phyloP scores from a whole-genome alignment of 805 yeast species.

The Jamesozyma spencerorum region DNA sequence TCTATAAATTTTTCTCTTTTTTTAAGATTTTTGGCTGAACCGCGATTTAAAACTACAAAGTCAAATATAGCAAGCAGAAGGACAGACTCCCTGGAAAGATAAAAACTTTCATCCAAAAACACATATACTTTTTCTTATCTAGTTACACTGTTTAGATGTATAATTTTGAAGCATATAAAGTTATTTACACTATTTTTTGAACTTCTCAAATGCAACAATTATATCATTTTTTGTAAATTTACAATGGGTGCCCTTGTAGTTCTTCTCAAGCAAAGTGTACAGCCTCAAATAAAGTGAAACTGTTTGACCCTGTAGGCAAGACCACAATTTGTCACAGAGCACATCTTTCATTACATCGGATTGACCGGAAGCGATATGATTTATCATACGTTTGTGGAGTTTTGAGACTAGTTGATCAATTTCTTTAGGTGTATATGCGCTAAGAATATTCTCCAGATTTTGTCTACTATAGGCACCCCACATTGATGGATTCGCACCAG shows the following conservation, averaged over 20 bases:
- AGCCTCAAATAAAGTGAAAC: slow-evolving; percentile 47
- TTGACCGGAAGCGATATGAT: slow-evolving; percentile 37
- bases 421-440: slow-evolving; percentile 50
- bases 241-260: slow-evolving; percentile 43
- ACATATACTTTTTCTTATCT: no score
- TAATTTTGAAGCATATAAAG: neutral
- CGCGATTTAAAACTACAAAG: no score
- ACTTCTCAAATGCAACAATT: slow-evolving; percentile 41
- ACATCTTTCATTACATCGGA: slow-evolving; percentile 29
- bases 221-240: slow-evolving; percentile 48
- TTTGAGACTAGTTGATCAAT: slow-evolving; percentile 45
- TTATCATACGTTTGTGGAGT: slow-evolving; percentile 46
- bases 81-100: no score
- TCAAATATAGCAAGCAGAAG: no score
- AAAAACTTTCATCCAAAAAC: no score
- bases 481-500: slow-evolving; percentile 38
- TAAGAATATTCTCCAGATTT: slow-evolving; percentile 47
- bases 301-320: slow-evolving; percentile 56
- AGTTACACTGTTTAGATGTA: neutral
- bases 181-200: slow-evolving; percentile 10
- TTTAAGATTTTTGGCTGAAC: no score
- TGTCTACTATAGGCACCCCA: slow-evolving; percentile 57
- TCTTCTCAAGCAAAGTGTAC: slow-evolving; percentile 45
- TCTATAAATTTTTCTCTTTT: no score
- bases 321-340: slow-evolving; percentile 58